Conservation (phyloP, 129 eudicot species). For the Arctium minus region DNA sequence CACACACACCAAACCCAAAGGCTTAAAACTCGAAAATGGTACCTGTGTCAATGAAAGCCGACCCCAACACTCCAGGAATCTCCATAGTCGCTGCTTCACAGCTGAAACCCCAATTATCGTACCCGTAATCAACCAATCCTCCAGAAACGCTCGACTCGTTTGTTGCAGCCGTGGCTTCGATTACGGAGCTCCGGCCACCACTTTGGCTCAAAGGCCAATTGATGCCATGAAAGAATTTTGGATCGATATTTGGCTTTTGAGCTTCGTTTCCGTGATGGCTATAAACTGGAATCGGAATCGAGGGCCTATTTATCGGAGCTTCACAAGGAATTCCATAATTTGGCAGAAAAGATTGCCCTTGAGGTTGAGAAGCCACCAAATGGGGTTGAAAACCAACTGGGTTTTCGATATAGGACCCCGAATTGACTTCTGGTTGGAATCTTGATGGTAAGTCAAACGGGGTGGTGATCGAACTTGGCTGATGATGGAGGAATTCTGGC, state of each 20-base stretch:
- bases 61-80: slow-evolving; percentile 19
- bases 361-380: slow-evolving; percentile 13
- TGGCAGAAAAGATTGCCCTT: slow-evolving; percentile 12
- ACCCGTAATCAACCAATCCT: slow-evolving; percentile 29
- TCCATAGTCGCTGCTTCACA: slow-evolving; percentile 23
- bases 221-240: slow-evolving; percentile 18
- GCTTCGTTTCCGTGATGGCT: slow-evolving; percentile 22
- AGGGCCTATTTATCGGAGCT: slow-evolving; percentile 6
- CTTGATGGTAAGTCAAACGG: slow-evolving; percentile 14
- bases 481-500: background rate
- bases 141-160: slow-evolving; percentile 25
- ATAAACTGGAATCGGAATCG: background rate
- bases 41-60: slow-evolving; percentile 41
- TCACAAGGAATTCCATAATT: slow-evolving; percentile 19
- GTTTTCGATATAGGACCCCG: background rate
- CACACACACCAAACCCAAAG: background rate
- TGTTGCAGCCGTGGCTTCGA: slow-evolving; percentile 11
- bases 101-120: slow-evolving; percentile 39
- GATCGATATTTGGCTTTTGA: slow-evolving; percentile 20
- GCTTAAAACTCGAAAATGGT: slow-evolving; percentile 44
- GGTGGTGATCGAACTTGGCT: slow-evolving; percentile 6
- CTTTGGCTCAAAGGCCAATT: slow-evolving; percentile 21
- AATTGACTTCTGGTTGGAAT: background rate
- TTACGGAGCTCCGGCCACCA: slow-evolving; percentile 24
- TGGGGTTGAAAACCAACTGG: slow-evolving; percentile 26